These are phyloP conservation scores for Aquilaria agallochum DNA, from an alignment of 441 rosid genomes.

Conservation along the genomic window DNA sequence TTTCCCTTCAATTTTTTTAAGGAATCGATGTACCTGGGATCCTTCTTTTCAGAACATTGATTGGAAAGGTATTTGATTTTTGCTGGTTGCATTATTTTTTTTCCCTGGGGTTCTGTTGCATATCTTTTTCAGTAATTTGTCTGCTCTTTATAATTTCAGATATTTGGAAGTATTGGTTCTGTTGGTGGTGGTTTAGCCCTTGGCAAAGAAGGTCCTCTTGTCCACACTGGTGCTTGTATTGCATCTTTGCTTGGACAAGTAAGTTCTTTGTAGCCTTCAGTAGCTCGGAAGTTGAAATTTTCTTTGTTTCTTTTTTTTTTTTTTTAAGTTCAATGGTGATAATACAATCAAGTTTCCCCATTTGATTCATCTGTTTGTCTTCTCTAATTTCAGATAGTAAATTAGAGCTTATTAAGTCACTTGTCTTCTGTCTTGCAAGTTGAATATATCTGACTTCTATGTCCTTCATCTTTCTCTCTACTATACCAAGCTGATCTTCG, in stretches of 20 bases:
- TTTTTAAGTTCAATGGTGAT: too few relatives aligned
- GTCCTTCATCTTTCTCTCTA: conserved; percentile 2
- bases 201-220: conserved; percentile 99
- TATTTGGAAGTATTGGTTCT: conserved; percentile 97
- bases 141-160: conserved; percentile 38
- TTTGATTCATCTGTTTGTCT: too few relatives aligned
- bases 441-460: not conserved
- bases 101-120: not conserved
- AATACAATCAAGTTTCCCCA: too few relatives aligned
- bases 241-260: conserved; percentile 98
- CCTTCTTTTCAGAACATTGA: conserved; percentile 91
- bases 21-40: conserved; percentile 92
- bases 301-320: too few relatives aligned
- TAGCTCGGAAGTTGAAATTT: too few relatives aligned
- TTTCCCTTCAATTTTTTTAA: conserved; percentile 20
- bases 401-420: not conserved
- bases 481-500: conserved; percentile 1
- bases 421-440: not conserved
- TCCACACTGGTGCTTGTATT: conserved; percentile 97
- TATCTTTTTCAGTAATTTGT: conserved; percentile 15
- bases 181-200: conserved; percentile 98
- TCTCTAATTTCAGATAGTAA: too few relatives aligned
- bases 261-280: conserved; percentile 16
- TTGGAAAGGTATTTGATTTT: conserved; percentile 75
- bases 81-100: conserved; percentile 3